These are phyloP conservation scores for Cymbopogon citratus DNA, from an alignment of 176 grass and related monocot species.

Conservation along the genomic window DNA sequence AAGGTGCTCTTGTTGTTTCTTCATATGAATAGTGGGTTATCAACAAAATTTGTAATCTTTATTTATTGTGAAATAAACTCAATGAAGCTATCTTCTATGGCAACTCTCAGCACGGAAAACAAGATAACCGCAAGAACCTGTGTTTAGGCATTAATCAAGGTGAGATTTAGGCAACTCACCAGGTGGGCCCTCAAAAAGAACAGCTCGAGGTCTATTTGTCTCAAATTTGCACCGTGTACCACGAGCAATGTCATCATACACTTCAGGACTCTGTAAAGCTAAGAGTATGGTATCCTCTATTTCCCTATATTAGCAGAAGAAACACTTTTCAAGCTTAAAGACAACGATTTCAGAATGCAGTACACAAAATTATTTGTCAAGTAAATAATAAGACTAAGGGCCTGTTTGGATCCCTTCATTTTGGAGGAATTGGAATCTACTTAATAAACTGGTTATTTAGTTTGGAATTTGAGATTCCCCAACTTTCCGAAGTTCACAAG, in stretches of 20 bases:
- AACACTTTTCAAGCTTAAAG: not conserved
- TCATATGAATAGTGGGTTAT: not conserved
- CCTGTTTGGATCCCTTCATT: no score
- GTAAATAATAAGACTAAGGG: not conserved
- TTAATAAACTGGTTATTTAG: no score
- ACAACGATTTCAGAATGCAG: not conserved
- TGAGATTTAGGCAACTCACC: conserved; percentile 32
- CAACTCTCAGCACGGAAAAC: not conserved
- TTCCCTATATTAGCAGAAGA: conserved; percentile 53
- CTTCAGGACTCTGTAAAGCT: conserved; percentile 80
- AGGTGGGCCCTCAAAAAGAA: conserved; percentile 96
- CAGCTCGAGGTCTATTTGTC: conserved; percentile 80
- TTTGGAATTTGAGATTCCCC: no score
- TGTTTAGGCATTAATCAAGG: not conserved
- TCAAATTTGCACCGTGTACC: conserved; percentile 86
- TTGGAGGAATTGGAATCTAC: no score
- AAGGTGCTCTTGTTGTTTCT: not conserved
- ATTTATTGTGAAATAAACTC: not conserved
- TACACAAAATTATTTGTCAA: not conserved
- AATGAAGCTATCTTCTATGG: not conserved
- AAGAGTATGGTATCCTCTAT: conserved; percentile 94
- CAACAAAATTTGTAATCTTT: not conserved
- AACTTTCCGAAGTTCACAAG: no score
- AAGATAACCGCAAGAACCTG: not conserved
- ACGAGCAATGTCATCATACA: conserved; percentile 91